Base-by-base conservation (phyloP, 176 grass and related monocot genomes). In the Rhynchospora tenuis region DNA sequence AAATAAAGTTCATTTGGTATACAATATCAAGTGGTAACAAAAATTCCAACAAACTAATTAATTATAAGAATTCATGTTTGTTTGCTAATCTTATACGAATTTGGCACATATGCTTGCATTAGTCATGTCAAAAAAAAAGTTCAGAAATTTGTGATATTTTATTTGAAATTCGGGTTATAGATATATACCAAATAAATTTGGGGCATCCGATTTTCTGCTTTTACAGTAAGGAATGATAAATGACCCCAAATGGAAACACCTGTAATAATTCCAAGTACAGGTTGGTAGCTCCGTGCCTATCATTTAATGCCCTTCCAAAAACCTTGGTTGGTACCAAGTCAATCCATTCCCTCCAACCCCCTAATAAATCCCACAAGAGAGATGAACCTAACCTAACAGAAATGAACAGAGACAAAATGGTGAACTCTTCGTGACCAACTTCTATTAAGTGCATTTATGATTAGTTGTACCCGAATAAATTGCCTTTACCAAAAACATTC, bases 321-420 rank as follows among this genome's bases (percentile, higher is more conserved):
- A 9, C 79, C 11, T 27, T 54, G 80, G 80, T 82, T 82, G 80
- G 80, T 82, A 82, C 61, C 80, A 48, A 29, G 80, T 82, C 80
- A 68, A 82, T 65, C 43, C 80, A 45, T 26, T 15, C 4, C 54
- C 20, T 62, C 78, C 24, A 62, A 62, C 78, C 78, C 10, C 31
- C 78, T 45, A 62, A 81, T 81, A 81, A 62, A 81, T 81, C 33
- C 3, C 29, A 81, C 27, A 63, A 14, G 42, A 81, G 54, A 63
- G 57, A 47, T 81, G 78, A 81, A 81, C 28, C 57, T 47, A 81
- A 81, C 58, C 78, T 81, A 81, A 81, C 78, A 64, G 55, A 64
- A 81, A 47, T 47, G 43, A 55, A 77, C 50, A 45, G 19, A 81
- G 78, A 81, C 78, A 81, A 81, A 81, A 63, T 63, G 31, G 2